These are phyloP conservation scores for Physcia stellaris DNA, from an alignment of 495 filamentous ascomycete genomes.

Conservation along the genomic window DNA sequence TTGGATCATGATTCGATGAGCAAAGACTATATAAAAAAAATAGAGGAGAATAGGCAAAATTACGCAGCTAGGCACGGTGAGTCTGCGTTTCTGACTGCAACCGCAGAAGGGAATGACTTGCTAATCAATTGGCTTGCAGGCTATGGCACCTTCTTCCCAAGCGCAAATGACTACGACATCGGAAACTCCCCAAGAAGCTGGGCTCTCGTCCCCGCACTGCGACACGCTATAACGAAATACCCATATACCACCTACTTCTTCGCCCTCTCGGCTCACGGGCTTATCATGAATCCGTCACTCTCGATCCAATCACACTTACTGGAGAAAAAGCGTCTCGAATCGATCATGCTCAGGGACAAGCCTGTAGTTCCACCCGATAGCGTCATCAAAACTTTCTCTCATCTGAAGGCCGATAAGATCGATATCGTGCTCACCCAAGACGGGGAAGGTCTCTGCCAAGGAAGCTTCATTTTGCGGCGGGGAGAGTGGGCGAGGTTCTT, in stretches of 20 bases:
- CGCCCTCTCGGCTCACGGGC: slow-evolving; percentile 65
- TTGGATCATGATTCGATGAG: slow-evolving; percentile 51
- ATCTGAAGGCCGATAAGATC: slow-evolving; percentile 60
- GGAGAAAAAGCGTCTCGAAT: slow-evolving; percentile 48
- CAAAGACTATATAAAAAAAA: slow-evolving; percentile 48
- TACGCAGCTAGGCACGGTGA: slow-evolving; percentile 83
- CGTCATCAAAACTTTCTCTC: slow-evolving; percentile 87
- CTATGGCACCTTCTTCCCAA: slow-evolving; percentile 75
- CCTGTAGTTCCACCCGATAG: slow-evolving; percentile 89
- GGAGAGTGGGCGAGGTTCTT: slow-evolving; percentile 90
- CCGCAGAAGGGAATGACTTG: neutral
- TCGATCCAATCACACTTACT: slow-evolving; percentile 59
- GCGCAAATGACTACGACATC: slow-evolving; percentile 62
- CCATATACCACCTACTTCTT: slow-evolving; percentile 70
- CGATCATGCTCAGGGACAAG: slow-evolving; percentile 69
- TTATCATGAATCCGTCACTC: slow-evolving; percentile 79
- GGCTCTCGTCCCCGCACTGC: slow-evolving; percentile 70
- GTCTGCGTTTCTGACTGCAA: neutral
- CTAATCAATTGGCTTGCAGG: slow-evolving; percentile 34
- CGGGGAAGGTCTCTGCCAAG: slow-evolving; percentile 57
- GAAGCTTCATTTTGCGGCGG: slow-evolving; percentile 65
- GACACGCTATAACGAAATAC: slow-evolving; percentile 73
- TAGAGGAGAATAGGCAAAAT: slow-evolving; percentile 68
- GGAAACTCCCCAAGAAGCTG: slow-evolving; percentile 53
- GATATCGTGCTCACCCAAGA: slow-evolving; percentile 83